These are phyloP conservation scores for Mycena floridula DNA, from an alignment of 768 basidiomycete species.

Conservation along the genomic window DNA sequence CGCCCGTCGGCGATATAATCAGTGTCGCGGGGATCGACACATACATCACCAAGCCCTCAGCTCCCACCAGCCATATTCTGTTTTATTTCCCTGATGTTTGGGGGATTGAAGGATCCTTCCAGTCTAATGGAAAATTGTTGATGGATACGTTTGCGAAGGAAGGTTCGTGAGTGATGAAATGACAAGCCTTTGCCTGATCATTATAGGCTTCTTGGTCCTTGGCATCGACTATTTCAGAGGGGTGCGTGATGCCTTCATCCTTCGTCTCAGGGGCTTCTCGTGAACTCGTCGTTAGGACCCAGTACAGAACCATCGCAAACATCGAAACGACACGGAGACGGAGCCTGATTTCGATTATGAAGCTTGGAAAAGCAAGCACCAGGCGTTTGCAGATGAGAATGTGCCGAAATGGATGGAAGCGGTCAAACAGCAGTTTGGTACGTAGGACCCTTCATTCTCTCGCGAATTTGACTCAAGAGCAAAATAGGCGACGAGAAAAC, in stretches of 20 bases:
- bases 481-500: not conserved
- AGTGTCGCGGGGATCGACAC: conserved; percentile 40
- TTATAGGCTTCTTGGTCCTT: conserved; percentile 38
- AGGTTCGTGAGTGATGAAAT: conserved; percentile 28
- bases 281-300: conserved; percentile 19
- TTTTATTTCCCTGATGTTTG: conserved; percentile 56
- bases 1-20: conserved; percentile 34
- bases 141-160: conserved; percentile 60
- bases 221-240: conserved; percentile 44
- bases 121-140: conserved; percentile 49
- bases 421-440: conserved; percentile 32
- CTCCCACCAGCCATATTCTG: conserved; percentile 26
- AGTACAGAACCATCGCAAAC: conserved; percentile 21
- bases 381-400: conserved; percentile 19
- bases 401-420: conserved; percentile 36
- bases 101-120: conserved; percentile 45
- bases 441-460: not conserved
- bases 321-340: conserved; percentile 9
- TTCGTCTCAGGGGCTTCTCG: not conserved
- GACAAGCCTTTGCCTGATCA: not conserved
- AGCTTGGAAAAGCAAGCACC: conserved; percentile 27
- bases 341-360: conserved; percentile 19
- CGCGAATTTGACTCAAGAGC: not conserved
- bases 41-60: conserved; percentile 39
- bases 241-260: not conserved